These are phyloP conservation scores for Lactarius hatsudake DNA, from an alignment of 768 basidiomycete species.

Conservation along the genomic window DNA sequence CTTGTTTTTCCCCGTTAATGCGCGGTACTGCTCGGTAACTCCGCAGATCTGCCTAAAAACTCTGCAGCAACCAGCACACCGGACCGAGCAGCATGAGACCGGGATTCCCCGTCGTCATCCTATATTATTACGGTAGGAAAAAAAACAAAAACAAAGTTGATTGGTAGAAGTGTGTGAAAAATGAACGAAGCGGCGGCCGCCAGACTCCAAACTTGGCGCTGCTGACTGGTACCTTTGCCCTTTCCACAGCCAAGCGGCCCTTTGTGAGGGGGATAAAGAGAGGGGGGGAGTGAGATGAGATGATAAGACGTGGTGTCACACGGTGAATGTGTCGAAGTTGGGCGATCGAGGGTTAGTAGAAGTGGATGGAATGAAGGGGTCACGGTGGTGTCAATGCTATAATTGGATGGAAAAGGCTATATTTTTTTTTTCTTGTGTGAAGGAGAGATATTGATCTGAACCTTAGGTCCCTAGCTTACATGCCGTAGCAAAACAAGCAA, in stretches of 20 bases:
- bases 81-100: not conserved
- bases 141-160: not conserved
- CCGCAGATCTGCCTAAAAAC: not conserved
- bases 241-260: not conserved
- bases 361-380: not conserved
- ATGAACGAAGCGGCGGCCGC: not conserved
- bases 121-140: not conserved
- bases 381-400: not conserved
- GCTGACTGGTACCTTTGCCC: not conserved
- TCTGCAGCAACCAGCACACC: not conserved
- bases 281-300: not conserved
- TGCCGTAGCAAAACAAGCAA: not conserved
- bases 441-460: not conserved
- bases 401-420: not conserved
- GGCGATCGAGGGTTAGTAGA: not conserved
- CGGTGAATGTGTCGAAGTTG: not conserved
- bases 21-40: not conserved
- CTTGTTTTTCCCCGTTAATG: not conserved
- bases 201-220: not conserved
- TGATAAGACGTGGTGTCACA: not conserved
- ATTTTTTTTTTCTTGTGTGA: not conserved
- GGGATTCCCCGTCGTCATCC: no score
- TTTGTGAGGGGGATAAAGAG: not conserved
- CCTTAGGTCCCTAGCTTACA: conserved; percentile 7
- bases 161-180: not conserved